These are phyloP conservation scores for Aureobasidium mangrovei DNA, from an alignment of 2,329 filamentous ascomycete genomes.

Conservation along the genomic window DNA sequence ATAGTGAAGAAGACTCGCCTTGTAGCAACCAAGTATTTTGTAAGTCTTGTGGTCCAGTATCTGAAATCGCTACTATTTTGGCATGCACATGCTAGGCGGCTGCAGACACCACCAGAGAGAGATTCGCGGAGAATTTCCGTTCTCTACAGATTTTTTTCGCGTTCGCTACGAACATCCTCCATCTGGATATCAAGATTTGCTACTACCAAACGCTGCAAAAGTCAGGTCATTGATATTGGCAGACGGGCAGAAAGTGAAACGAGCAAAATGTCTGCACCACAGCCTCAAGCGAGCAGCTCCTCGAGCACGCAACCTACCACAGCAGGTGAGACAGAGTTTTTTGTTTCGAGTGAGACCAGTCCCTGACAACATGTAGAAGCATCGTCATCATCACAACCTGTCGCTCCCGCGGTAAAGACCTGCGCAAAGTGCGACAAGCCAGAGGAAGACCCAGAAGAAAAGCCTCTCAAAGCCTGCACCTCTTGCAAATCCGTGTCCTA, in stretches of 20 bases:
- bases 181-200: no score
- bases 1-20: no score
- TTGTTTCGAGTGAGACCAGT: not conserved
- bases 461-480: constrained; percentile 29
- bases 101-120: no score
- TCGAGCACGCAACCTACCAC: constrained; percentile 1
- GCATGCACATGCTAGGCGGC: no score
- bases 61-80: no score
- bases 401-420: not conserved
- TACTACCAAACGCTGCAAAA: not conserved
- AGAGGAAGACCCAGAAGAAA: constrained; percentile 8
- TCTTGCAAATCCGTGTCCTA: constrained; percentile 33
- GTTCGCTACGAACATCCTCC: not conserved
- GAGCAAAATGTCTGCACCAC: constrained; percentile 2
- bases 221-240: not conserved
- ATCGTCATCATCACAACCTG: not conserved
- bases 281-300: constrained; percentile 2
- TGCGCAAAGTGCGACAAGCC: constrained; percentile 11
- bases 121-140: not conserved
- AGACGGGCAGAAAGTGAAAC: not conserved
- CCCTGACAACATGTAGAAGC: not conserved
- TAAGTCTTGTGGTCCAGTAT: no score
- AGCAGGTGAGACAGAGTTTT: not conserved
- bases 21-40: no score
- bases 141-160: not conserved